These are phyloP conservation scores for Lobosporangium transversale DNA, from an alignment of 192 early-diverging fungal genomes.

Conservation along the genomic window DNA sequence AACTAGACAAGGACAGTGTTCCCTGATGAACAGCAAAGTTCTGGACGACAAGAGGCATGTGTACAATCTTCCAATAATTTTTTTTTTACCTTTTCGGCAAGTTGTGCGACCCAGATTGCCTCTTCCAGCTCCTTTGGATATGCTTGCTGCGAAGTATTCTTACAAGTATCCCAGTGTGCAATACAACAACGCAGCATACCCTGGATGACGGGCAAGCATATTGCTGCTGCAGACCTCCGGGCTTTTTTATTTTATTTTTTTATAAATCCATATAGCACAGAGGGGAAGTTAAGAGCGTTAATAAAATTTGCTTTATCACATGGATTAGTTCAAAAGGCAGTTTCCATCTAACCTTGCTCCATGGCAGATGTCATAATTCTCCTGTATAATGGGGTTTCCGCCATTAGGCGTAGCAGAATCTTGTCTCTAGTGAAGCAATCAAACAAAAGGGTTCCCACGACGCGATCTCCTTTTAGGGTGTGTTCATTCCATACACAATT, in stretches of 20 bases:
- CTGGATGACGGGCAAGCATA: slow-evolving; percentile 40
- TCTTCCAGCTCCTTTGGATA: slow-evolving; percentile 49
- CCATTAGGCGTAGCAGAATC: slow-evolving; percentile 24
- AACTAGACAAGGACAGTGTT: no score
- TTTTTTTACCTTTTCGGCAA: slow-evolving; percentile 30
- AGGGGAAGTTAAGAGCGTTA: no score
- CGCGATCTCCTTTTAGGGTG: no score
- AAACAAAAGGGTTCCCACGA: no score
- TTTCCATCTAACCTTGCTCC: slow-evolving; percentile 29
- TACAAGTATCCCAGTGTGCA: slow-evolving; percentile 44
- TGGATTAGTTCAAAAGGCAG: no score
- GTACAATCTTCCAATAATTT: background rate
- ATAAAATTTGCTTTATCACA: no score
- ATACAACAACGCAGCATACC: slow-evolving; percentile 40
- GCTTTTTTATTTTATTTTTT: no score
- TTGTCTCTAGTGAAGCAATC: slow-evolving; percentile 24
- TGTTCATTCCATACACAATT: no score
- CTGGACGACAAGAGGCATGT: no score
- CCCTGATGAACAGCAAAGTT: no score
- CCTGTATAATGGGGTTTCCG: slow-evolving; percentile 39
- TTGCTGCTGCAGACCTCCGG: slow-evolving; percentile 14
- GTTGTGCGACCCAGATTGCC: slow-evolving; percentile 32
- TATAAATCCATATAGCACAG: no score
- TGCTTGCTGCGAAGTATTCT: slow-evolving; percentile 16
- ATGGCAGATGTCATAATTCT: slow-evolving; percentile 33